Evolutionary conservation across 257 asterid genomes (phyloP).

Genomic region (Nicotiana tomentosiformis): DNA sequence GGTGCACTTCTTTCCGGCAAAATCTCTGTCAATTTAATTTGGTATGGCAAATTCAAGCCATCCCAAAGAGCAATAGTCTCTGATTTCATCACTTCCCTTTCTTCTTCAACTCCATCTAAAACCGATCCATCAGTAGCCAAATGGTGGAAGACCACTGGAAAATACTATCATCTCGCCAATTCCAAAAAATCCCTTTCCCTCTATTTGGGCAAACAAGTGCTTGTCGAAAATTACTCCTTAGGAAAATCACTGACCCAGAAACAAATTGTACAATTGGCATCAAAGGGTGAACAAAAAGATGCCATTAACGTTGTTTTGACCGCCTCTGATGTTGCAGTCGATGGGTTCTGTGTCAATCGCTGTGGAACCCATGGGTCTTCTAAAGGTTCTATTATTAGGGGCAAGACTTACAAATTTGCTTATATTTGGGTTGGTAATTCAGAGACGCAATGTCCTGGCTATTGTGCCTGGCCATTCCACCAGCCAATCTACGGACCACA

Average conservation of each 20-base stretch:
- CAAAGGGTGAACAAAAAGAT: conserved; percentile 44
- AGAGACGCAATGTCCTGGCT: conserved; percentile 52
- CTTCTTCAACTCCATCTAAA: conserved; percentile 10
- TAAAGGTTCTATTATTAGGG: conserved; percentile 14
- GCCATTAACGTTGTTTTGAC: conserved; percentile 60
- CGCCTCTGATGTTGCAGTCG: conserved; percentile 48
- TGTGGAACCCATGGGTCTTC: conserved; percentile 64
- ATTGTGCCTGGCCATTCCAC: conserved; percentile 75
- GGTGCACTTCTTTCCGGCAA: conserved; percentile 60
- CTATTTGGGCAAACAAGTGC: conserved; percentile 36
- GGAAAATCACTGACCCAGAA: conserved; percentile 55
- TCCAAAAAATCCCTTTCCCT: conserved; percentile 37
- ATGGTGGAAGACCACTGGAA: conserved; percentile 69
- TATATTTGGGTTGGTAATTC: conserved; percentile 75
- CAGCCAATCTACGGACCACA: conserved; percentile 84
- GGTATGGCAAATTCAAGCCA: conserved; percentile 70
- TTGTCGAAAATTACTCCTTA: conserved; percentile 31
- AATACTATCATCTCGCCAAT: conserved; percentile 48
- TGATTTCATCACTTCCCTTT: conserved; percentile 57
- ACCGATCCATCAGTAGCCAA: conserved; percentile 50
- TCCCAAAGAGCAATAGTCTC: conserved; percentile 57
- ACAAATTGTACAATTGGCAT: conserved; percentile 43
- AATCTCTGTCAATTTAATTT: conserved; percentile 50
- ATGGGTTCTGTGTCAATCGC: conserved; percentile 52
- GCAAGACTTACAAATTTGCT: conserved; percentile 42